phyloP scores from a whole-genome alignment of 164 flowering plant genomes.

The Nelumbo lutea region DNA sequence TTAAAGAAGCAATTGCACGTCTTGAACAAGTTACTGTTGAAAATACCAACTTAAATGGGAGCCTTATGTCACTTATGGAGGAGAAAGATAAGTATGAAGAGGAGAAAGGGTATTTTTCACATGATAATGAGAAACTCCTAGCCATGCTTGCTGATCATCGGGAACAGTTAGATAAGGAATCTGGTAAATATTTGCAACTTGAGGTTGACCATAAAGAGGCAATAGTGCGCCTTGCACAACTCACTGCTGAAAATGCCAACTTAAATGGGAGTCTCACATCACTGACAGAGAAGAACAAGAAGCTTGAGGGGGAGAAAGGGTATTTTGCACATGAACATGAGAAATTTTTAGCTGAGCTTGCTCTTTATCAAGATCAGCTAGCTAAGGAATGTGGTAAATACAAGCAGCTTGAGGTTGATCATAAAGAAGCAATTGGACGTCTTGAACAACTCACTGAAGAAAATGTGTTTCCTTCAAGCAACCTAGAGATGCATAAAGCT shows the following conservation, averaged over 20 bases:
- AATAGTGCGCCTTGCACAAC: conserved; percentile 35
- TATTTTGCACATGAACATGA: conserved; percentile 30
- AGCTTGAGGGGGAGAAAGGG: conserved; percentile 43
- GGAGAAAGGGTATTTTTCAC: conserved; percentile 32
- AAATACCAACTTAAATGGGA: conserved; percentile 35
- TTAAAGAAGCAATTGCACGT: conserved; percentile 34
- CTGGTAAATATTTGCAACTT: conserved; percentile 28
- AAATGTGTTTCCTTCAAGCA: conserved; percentile 40
- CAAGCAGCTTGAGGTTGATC: conserved; percentile 36
- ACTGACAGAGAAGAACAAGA: conserved; percentile 36
- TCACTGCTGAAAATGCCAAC: conserved; percentile 41
- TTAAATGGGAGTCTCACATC: conserved; percentile 14
- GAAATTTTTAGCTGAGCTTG: conserved; percentile 44
- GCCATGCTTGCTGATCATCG: conserved; percentile 38
- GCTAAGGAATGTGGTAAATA: conserved; percentile 26
- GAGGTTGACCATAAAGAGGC: conserved; percentile 45
- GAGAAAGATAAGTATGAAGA: conserved; percentile 42
- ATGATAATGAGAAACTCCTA: conserved; percentile 41
- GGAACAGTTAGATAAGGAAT: conserved; percentile 27
- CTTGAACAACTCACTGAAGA: conserved; percentile 51
- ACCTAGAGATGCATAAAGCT: conserved; percentile 35
- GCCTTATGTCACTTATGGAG: conserved; percentile 27
- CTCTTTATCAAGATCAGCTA: conserved; percentile 31
- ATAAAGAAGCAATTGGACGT: conserved; percentile 34
- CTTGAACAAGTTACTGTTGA: conserved; percentile 51